Base-by-base conservation (phyloP, 345 rosid species). In the Garcia nutans region DNA sequence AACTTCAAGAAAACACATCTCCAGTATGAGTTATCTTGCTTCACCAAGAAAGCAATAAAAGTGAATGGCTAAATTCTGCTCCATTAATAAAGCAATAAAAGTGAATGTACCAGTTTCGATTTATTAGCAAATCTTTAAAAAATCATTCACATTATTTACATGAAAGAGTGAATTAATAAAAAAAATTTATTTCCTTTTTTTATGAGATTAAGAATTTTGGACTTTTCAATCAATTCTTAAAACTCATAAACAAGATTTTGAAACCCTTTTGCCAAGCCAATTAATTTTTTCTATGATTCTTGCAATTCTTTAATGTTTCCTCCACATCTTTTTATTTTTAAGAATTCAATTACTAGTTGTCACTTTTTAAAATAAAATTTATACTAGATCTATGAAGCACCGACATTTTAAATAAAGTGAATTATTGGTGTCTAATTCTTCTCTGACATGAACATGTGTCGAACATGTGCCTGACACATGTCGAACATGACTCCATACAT, bases 361-460 rank as follows among this genome's bases (percentile, higher is more conserved):
- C 0, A 90, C 89, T 76, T 86, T 88, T 13, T 90, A 92, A 1
- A 91, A 90, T 1, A 88, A 62, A 3, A 92, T 87, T 58, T 90
- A 92, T n/a, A 90, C 87, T 12, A 88, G 31, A 28, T 28, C 31
- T 28, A 28, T 28, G 31, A 28, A 28, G 2, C 2, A 28, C 31
- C 31, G 2, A 28, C 2, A 28, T 2, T 28, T 28, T 2, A 28
- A 28, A 28, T 28, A 28, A 28, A 28, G 31, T 28, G 31, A 28
- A 28, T 1, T 28, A 28, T 28, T 28, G 1, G 31, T 28, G 2
- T 28, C 31, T 28, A 2, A 28, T 28, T 1, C 31, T 28, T 28
- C 1, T 28, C 31, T 28, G 31, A 28, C 2, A 28, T 2, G 31
- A 2, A 28, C 31, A 28, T 2, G 2, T 2, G 2, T 2, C 31